Percentiles rank a stretch among this genome's conserved stretches.
phyloP scores from a whole-genome alignment of 148 eudicot genomes.

The Salicornia ramosissima region DNA sequence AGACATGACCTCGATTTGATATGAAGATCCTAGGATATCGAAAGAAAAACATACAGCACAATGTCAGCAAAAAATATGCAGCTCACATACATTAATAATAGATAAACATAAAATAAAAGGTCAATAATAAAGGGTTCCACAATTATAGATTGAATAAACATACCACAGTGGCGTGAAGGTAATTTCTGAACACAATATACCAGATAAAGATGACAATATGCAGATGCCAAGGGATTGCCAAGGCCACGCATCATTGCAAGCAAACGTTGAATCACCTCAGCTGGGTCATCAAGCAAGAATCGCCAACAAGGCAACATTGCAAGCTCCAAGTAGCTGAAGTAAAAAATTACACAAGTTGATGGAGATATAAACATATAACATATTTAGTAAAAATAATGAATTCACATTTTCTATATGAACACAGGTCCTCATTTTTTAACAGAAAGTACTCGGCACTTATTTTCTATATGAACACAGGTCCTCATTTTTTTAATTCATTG shows the following conservation, averaged over 20 bases:
- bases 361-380: conserved; percentile 3
- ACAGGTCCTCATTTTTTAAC: background rate
- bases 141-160: background rate
- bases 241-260: conserved; percentile 74
- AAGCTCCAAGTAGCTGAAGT: conserved; percentile 69
- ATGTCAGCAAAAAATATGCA: too few species aligned
- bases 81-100: too few species aligned
- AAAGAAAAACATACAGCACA: too few species aligned
- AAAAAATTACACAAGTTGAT: conserved; percentile 6
- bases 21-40: too few species aligned
- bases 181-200: conserved; percentile 49
- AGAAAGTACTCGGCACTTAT: background rate
- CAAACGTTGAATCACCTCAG: conserved; percentile 49
- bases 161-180: conserved; percentile 39
- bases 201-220: conserved; percentile 65
- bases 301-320: conserved; percentile 73
- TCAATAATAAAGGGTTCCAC: background rate
- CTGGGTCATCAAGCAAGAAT: conserved; percentile 41
- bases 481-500: background rate
- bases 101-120: background rate
- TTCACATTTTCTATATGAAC: too few species aligned
- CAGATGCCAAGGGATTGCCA: conserved; percentile 71
- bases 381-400: background rate
- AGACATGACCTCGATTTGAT: too few species aligned
- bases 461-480: background rate